Conservation (phyloP, 1,284 basidiomycete species). For the Sporisorium exsertum region DNA sequence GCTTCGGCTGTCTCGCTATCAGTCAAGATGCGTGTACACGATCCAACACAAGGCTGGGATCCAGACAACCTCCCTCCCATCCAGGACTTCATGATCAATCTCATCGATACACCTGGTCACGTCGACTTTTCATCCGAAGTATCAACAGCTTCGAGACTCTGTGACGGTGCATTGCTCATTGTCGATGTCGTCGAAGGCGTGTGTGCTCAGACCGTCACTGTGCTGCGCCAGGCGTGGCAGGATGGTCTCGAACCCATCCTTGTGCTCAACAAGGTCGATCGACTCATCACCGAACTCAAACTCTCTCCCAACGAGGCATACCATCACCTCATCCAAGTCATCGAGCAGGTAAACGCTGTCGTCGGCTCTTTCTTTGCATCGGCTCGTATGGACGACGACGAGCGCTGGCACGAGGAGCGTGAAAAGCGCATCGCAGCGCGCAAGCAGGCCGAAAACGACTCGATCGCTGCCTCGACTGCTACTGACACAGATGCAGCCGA, state of each 20-base stretch:
- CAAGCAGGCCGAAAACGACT: slow-evolving; percentile 73
- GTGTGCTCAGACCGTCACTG: slow-evolving; percentile 95
- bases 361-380: slow-evolving; percentile 96
- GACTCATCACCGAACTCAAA: slow-evolving; percentile 92
- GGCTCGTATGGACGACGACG: slow-evolving; percentile 92
- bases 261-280: slow-evolving; percentile 97
- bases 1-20: slow-evolving; percentile 79
- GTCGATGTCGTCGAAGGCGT: slow-evolving; percentile 99
- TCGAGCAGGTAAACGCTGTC: slow-evolving; percentile 98
- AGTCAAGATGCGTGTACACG: slow-evolving; percentile 63
- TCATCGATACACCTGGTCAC: slow-evolving; percentile 99
- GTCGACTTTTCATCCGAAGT: slow-evolving; percentile 99
- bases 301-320: slow-evolving; percentile 92
- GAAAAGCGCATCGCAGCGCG: slow-evolving; percentile 82
- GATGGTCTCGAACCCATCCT: slow-evolving; percentile 90
- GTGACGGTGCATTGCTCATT: slow-evolving; percentile 95
- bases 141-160: slow-evolving; percentile 89
- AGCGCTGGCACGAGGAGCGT: slow-evolving; percentile 90
- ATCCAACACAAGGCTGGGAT: slow-evolving; percentile 48
- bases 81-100: slow-evolving; percentile 83
- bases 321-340: slow-evolving; percentile 89
- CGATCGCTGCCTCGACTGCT: slow-evolving; percentile 53
- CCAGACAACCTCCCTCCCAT: slow-evolving; percentile 55
- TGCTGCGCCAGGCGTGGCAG: slow-evolving; percentile 93
- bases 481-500: slow-evolving; percentile 76